A percentile compares a stretch with the other conserved stretches of the same genome.
Evolutionary conservation across 1,284 basidiomycete species (phyloP).

Genomic region (Melampsora larici-populina): DNA sequence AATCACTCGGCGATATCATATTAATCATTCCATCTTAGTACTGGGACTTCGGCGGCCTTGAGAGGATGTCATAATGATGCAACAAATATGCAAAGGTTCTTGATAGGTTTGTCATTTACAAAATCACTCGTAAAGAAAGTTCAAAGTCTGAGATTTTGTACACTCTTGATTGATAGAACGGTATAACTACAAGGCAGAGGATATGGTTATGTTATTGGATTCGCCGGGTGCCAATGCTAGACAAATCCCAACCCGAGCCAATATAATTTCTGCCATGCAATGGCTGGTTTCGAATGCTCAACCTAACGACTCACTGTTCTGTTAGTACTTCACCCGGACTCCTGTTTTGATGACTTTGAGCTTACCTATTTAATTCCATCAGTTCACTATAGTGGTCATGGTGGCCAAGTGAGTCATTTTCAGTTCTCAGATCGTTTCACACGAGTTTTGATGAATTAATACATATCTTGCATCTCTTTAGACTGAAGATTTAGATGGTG

Average conservation of each 20-base stretch:
- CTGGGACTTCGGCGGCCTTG: slow-evolving; percentile 58
- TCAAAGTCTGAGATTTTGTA: neutral
- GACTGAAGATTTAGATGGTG: slow-evolving; percentile 51
- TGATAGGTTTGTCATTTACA: slow-evolving; percentile 61
- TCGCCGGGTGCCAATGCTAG: slow-evolving; percentile 62
- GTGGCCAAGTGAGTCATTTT: slow-evolving; percentile 69
- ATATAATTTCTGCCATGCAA: slow-evolving; percentile 79
- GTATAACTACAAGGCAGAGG: slow-evolving; percentile 69
- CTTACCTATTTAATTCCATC: too few species aligned
- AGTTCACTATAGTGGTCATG: slow-evolving; percentile 62
- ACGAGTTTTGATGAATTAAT: neutral
- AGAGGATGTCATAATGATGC: too few species aligned
- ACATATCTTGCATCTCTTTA: too few species aligned
- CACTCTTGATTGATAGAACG: slow-evolving; percentile 53
- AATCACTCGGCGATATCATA: neutral
- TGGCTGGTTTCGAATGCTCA: slow-evolving; percentile 79
- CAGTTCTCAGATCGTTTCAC: neutral
- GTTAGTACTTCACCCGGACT: slow-evolving; percentile 53
- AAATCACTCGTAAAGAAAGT: neutral
- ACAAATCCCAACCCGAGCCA: slow-evolving; percentile 70
- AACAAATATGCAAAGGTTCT: slow-evolving; percentile 73
- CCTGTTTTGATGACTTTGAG: neutral
- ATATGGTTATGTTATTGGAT: slow-evolving; percentile 85
- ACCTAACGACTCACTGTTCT: slow-evolving; percentile 82
- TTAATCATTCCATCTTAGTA: neutral